A percentile compares a stretch with the other conserved stretches of the same genome.
These are phyloP conservation scores for Coemansia sp. DNA, from an alignment of 192 early-diverging fungal species.

Conservation along the genomic window DNA sequence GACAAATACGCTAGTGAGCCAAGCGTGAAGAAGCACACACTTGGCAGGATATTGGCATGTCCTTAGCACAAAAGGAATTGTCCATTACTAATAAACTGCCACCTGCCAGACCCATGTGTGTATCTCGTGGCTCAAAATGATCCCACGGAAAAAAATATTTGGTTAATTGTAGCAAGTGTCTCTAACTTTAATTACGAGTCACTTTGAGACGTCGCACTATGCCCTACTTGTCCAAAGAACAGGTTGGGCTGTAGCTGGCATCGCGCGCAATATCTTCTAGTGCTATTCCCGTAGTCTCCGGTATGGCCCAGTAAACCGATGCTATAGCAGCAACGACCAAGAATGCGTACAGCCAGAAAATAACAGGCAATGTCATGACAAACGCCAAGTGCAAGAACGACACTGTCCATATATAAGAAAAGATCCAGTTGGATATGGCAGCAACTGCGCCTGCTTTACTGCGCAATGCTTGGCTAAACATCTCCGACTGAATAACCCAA, in stretches of 20 bases:
- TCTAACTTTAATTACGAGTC: neutral
- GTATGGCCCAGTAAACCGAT: conserved; percentile 34
- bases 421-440: conserved; percentile 29
- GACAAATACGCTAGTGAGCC: neutral
- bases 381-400: conserved; percentile 37
- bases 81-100: neutral
- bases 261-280: conserved; percentile 26
- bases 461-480: conserved; percentile 37
- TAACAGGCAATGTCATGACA: conserved; percentile 21
- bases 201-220: neutral
- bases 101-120: neutral
- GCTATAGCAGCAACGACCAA: conserved; percentile 10
- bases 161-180: neutral
- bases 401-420: conserved; percentile 30
- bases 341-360: conserved; percentile 36
- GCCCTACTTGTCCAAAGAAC: neutral
- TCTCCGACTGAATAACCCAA: conserved; percentile 37
- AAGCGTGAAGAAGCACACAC: neutral
- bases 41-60: neutral
- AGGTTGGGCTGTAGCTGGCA: neutral
- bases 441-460: conserved; percentile 32
- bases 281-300: conserved; percentile 27
- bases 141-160: neutral
- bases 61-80: neutral
- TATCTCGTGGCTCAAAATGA: neutral